These are phyloP conservation scores for Leishmania braziliensis DNA, from an alignment of 208 protist genomes.

Conservation along the genomic window DNA sequence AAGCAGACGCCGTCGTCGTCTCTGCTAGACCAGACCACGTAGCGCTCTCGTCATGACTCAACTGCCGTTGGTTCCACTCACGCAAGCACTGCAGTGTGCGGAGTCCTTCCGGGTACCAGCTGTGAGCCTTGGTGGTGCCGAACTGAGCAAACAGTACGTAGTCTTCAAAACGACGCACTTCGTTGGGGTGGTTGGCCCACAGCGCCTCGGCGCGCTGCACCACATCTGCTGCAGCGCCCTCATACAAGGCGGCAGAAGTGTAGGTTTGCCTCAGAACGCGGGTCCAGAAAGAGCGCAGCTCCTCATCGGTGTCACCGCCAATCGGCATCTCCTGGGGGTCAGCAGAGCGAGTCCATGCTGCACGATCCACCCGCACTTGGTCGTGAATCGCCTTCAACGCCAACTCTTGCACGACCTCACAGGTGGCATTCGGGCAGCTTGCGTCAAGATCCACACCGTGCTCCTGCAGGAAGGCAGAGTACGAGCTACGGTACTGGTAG, in stretches of 20 bases:
- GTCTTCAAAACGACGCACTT: constrained; percentile 20
- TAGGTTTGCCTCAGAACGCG: constrained; percentile 40
- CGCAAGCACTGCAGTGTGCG: constrained; percentile 46
- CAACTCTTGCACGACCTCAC: constrained; percentile 3
- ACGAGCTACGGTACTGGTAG: constrained; percentile 58
- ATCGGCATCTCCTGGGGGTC: constrained; percentile 64
- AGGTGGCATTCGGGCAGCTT: constrained; percentile 18
- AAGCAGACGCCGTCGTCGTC: not conserved
- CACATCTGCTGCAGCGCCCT: constrained; percentile 7
- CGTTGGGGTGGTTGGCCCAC: not conserved
- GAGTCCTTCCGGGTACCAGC: constrained; percentile 55
- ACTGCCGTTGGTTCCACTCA: constrained; percentile 36
- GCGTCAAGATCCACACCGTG: constrained; percentile 27
- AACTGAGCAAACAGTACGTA: constrained; percentile 44
- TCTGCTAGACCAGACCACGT: not conserved
- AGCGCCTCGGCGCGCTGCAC: constrained; percentile 11
- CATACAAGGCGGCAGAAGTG: constrained; percentile 11
- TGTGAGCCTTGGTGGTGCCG: constrained; percentile 44
- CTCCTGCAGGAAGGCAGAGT: constrained; percentile 42
- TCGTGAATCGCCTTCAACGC: constrained; percentile 11
- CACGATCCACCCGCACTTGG: constrained; percentile 18
- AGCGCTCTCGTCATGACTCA: not conserved
- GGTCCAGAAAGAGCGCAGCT: constrained; percentile 46
- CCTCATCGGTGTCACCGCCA: constrained; percentile 41
- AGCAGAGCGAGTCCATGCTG: constrained; percentile 19